Percentiles rank a stretch among this genome's conserved stretches.
These are phyloP conservation scores for Pyrenophora seminiperda DNA, from an alignment of 2,329 filamentous ascomycete genomes.

Conservation along the genomic window DNA sequence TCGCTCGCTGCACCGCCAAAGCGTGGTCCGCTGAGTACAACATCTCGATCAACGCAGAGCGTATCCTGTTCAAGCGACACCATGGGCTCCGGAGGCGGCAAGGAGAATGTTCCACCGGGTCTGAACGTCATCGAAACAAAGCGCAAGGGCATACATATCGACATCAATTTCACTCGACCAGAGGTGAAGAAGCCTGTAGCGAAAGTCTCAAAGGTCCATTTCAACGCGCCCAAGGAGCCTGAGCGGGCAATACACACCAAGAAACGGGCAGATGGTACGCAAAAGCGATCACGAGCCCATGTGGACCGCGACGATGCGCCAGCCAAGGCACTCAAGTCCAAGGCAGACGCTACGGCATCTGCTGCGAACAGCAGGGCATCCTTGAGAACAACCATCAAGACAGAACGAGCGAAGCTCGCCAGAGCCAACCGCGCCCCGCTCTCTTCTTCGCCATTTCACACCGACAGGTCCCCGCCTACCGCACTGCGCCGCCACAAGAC, in stretches of 20 bases:
- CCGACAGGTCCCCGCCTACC: conserved; percentile 45
- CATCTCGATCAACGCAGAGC: conserved; percentile 48
- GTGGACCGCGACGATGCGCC: conserved; percentile 38
- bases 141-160: conserved; percentile 33
- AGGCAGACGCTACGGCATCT: conserved; percentile 36
- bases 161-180: conserved; percentile 40
- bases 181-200: conserved; percentile 28
- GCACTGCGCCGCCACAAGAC: conserved; percentile 34
- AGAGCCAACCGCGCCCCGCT: conserved; percentile 28
- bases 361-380: conserved; percentile 31
- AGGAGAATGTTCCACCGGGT: conserved; percentile 67
- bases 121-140: conserved; percentile 35
- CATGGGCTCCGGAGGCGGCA: conserved; percentile 62
- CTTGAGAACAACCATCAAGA: conserved; percentile 33
- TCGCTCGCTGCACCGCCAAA: conserved; percentile 55
- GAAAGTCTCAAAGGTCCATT: conserved; percentile 38
- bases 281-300: conserved; percentile 44
- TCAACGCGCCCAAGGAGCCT: conserved; percentile 29
- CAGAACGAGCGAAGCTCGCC: conserved; percentile 29
- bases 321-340: conserved; percentile 43
- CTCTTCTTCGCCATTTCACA: conserved; percentile 46
- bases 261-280: conserved; percentile 33
- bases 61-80: conserved; percentile 52
- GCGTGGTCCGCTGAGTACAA: conserved; percentile 57
- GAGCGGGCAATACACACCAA: conserved; percentile 26